Conservation (phyloP, 352 stramenopile species). For the Blastocystis sp. region DNA sequence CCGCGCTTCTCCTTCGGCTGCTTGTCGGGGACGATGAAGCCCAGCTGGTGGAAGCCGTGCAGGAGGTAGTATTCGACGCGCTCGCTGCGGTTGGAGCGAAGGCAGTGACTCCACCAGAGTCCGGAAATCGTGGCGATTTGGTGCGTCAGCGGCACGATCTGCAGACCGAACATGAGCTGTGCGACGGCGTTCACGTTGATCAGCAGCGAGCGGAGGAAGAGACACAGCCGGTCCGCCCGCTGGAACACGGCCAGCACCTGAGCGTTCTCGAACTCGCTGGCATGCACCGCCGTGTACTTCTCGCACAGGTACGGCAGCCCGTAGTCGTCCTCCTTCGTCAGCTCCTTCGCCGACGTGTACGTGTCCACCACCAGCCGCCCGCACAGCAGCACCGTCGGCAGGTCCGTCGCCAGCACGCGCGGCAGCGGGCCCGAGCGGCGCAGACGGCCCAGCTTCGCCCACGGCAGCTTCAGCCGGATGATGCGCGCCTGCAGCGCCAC, state of each 20-base stretch:
- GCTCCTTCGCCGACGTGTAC: slow-evolving; percentile 92
- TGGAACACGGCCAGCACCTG: slow-evolving; percentile 88
- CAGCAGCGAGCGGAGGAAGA: slow-evolving; percentile 72
- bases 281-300: slow-evolving; percentile 84
- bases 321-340: slow-evolving; percentile 96
- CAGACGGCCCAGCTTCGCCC: slow-evolving; percentile 80
- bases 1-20: slow-evolving; percentile 61
- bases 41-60: slow-evolving; percentile 93
- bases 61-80: slow-evolving; percentile 98
- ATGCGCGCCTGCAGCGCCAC: slow-evolving; percentile 92
- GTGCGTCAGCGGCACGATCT: slow-evolving; percentile 95
- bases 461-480: slow-evolving; percentile 83
- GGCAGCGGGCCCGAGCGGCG: slow-evolving; percentile 73
- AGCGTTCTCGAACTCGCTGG: slow-evolving; percentile 79
- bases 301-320: slow-evolving; percentile 87
- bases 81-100: slow-evolving; percentile 94
- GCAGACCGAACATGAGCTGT: slow-evolving; percentile 91
- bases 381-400: slow-evolving; percentile 78
- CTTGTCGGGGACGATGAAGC: slow-evolving; percentile 94
- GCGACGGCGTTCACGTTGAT: slow-evolving; percentile 16
- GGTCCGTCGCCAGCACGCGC: slow-evolving; percentile 75
- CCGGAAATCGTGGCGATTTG: slow-evolving; percentile 96
- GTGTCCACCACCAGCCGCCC: slow-evolving; percentile 94
- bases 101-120: slow-evolving; percentile 92
- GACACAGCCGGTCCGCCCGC: slow-evolving; percentile 89